A percentile compares a stretch with the other conserved stretches of the same genome.
Evolutionary conservation across 2,329 filamentous ascomycete genomes (phyloP).

Genomic region (Orbilia quercus): DNA sequence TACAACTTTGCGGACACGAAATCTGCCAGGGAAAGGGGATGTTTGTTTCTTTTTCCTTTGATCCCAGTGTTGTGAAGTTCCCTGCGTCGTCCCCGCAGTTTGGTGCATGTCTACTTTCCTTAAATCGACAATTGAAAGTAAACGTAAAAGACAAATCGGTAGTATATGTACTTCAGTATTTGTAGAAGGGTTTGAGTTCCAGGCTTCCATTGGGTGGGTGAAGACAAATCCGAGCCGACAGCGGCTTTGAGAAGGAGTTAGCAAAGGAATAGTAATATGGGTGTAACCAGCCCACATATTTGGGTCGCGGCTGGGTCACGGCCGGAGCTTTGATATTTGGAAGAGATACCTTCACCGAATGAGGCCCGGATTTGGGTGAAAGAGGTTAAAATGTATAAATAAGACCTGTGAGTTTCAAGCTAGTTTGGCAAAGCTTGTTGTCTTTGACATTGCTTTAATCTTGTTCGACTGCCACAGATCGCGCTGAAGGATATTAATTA

Average conservation of each 20-base stretch:
- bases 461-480: background rate
- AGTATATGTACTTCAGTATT: background rate
- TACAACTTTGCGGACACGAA: background rate
- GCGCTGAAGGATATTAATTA: constrained; percentile 19
- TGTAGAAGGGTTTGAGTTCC: constrained; percentile 6
- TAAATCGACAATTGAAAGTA: background rate
- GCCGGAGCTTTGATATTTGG: constrained; percentile 2
- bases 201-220: constrained; percentile 7
- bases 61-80: too few relatives aligned
- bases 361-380: constrained; percentile 3
- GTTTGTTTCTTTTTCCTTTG: constrained; percentile 11
- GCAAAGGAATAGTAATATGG: constrained; percentile 15
- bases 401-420: constrained; percentile 4
- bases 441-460: background rate
- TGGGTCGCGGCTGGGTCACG: constrained; percentile 18
- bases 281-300: constrained; percentile 4
- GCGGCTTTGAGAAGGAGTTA: constrained; percentile 9
- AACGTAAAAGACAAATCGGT: constrained; percentile 4
- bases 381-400: constrained; percentile 12
- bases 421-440: background rate
- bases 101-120: constrained; percentile 4
- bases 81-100: constrained; percentile 6
- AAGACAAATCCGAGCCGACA: background rate
- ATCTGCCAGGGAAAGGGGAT: background rate
- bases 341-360: constrained; percentile 1